Evolutionary conservation across 768 basidiomycete species (phyloP), one percentile per base, ranked within the genome.

Genomic region (Neoboletus subvelutipes): DNA sequence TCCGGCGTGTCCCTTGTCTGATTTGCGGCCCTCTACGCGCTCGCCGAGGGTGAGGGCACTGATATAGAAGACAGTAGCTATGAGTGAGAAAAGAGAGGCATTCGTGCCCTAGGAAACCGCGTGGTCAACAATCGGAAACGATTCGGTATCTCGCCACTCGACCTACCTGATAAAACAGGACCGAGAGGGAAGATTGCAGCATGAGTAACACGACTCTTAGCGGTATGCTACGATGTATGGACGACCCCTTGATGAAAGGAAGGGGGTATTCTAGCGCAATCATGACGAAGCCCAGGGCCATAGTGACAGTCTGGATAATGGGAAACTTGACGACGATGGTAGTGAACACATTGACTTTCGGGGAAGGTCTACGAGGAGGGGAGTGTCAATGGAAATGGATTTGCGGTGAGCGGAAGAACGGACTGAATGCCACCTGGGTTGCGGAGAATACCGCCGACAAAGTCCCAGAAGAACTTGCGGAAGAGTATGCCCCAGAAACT

Each of bases 381-480:
- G 39, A 2, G 20, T 29, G 47, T 49, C 58, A 53, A 22, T 26
- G 13, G 12, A 15, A 11, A 34, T 39, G 15, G 24, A 24, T 22
- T 28, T 40, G 22, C 20, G 15, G 17, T 26, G 18, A 42, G 39
- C 2, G 28, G 8, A 45, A 36, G 36, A 15, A 84, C 86, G 67
- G 61, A 91, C 90, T 91, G 88, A 26, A 90, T 55, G 52, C 90
- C 90, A 75, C 90, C 90, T 29, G 90, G 90, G 69, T 83, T 80
- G 59, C 89, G 87, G 55, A 92, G 69, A 55, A 80, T 86, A 46
- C 90, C 93, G 57, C 84, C 86, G n/a, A 93, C 76, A 69, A 96
- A 92, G 76, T 96, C 94, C 90, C 91, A 96, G 76, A 96, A 94
- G 82, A 92, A 96, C 76, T 96, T 96, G 73, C 92, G 90, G 76